Percentiles rank a stretch among this genome's conserved stretches.
Conservation (phyloP, 352 stramenopile species). For the Globisporangium cederbergense region DNA sequence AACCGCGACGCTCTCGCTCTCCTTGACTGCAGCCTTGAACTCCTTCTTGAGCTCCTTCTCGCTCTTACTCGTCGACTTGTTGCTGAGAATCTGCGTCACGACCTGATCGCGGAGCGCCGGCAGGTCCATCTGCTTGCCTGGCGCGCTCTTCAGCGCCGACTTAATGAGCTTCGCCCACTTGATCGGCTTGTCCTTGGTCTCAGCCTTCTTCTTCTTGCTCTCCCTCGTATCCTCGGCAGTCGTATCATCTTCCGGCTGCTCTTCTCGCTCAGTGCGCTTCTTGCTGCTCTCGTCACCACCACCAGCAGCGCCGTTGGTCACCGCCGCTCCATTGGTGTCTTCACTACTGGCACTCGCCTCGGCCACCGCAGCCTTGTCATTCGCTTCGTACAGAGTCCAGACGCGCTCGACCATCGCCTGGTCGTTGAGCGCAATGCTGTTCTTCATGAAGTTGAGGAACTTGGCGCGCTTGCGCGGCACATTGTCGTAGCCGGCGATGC, state of each 20-base stretch:
- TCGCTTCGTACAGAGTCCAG: conserved; percentile 68
- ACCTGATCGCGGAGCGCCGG: conserved; percentile 43
- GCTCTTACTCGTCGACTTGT: conserved; percentile 43
- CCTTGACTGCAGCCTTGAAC: conserved; percentile 46
- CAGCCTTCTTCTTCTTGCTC: conserved; percentile 33
- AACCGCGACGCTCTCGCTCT: conserved; percentile 36
- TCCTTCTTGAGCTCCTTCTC: conserved; percentile 69
- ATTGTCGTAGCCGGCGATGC: conserved; percentile 84
- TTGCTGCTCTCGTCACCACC: conserved; percentile 24
- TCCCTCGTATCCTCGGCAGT: conserved; percentile 32
- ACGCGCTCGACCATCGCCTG: conserved; percentile 50
- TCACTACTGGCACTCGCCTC: conserved; percentile 15
- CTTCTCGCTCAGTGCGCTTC: conserved; percentile 41
- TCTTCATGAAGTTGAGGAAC: conserved; percentile 91
- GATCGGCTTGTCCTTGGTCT: conserved; percentile 34
- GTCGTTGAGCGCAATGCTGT: conserved; percentile 66
- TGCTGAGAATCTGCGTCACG: conserved; percentile 38
- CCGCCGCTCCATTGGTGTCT: conserved; percentile 1
- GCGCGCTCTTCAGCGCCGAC: conserved; percentile 39
- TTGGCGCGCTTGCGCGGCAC: conserved; percentile 93
- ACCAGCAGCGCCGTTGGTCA: conserved; percentile 11
- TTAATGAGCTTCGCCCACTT: conserved; percentile 80
- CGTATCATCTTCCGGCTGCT: conserved; percentile 17
- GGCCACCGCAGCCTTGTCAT: conserved; percentile 44
- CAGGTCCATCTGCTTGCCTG: conserved; percentile 51